A percentile compares a stretch with the other conserved stretches of the same genome.
Conservation (phyloP, 805 yeast genomes). For the Debaryomyces hansenii region DNA sequence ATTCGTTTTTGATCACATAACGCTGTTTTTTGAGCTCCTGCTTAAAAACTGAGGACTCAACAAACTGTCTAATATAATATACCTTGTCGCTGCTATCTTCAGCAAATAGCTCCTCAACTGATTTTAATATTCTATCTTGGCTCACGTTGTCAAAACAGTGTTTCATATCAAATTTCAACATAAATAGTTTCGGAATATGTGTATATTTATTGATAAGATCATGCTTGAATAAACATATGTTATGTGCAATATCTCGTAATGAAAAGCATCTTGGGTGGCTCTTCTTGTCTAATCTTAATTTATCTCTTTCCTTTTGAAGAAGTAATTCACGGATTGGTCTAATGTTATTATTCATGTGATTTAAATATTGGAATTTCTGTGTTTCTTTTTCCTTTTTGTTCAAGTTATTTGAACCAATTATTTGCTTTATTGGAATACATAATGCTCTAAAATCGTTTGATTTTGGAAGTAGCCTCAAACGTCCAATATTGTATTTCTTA, state of each 20-base stretch:
- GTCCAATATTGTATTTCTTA: constrained; percentile 30
- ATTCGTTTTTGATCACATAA: constrained; percentile 12
- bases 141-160: constrained; percentile 78
- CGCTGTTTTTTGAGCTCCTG: constrained; percentile 7
- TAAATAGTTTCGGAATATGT: constrained; percentile 39
- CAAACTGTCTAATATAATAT: constrained; percentile 20
- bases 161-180: constrained; percentile 72
- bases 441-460: constrained; percentile 57
- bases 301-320: constrained; percentile 2
- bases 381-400: constrained; percentile 20
- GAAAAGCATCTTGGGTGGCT: constrained; percentile 37
- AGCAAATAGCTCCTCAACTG: constrained; percentile 30
- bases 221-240: constrained; percentile 38
- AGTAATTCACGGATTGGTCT: constrained; percentile 41
- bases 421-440: constrained; percentile 46
- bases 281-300: constrained; percentile 6
- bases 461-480: constrained; percentile 60
- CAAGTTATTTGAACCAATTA: too few relatives aligned
- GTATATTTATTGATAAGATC: constrained; percentile 9
- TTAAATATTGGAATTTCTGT: constrained; percentile 27
- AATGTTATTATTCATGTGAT: constrained; percentile 35
- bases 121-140: constrained; percentile 36
- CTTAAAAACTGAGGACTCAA: constrained; percentile 8
- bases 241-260: constrained; percentile 42
- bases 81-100: constrained; percentile 14